Evolutionary conservation across 345 rosid species (phyloP).

Genomic region (Carallia brachiata): DNA sequence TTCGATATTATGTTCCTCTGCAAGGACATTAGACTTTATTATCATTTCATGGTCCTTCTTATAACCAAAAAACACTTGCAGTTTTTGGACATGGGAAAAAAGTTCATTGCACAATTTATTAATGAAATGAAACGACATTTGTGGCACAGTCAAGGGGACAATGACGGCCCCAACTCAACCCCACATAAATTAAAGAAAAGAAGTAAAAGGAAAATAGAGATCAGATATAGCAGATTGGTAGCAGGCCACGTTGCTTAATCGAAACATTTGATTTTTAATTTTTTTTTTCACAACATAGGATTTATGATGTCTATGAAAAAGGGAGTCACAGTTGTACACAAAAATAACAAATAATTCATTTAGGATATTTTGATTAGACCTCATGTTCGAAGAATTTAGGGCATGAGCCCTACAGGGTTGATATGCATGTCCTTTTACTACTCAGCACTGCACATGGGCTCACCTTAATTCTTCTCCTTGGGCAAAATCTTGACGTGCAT

Average conservation of each 20-base stretch:
- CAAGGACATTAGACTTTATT: too few species aligned
- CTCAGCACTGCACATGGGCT: conserved; percentile 29
- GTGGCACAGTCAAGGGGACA: too few species aligned
- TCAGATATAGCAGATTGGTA: not conserved
- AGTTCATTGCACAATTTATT: too few species aligned
- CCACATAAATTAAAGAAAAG: not conserved
- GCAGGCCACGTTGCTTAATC: conserved; percentile 26
- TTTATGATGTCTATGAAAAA: conserved; percentile 20
- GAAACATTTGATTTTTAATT: conserved; percentile 14
- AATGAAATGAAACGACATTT: too few species aligned
- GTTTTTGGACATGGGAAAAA: too few species aligned
- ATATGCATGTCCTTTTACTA: conserved; percentile 24
- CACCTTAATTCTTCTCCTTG: conserved; percentile 5
- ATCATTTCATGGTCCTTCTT: too few species aligned
- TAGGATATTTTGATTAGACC: conserved; percentile 1
- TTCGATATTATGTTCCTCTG: too few species aligned
- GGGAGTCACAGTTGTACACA: not conserved
- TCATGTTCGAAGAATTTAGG: conserved; percentile 13
- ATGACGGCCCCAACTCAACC: too few species aligned
- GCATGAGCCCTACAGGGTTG: conserved; percentile 16
- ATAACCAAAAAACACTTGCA: too few species aligned
- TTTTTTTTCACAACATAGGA: not conserved
- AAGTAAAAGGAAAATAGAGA: not conserved
- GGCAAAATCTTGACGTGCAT: not conserved
- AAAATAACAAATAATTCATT: not conserved